Evolutionary conservation across 805 yeast species (phyloP).

Genomic region (Diddensiella caesifluorescens): DNA sequence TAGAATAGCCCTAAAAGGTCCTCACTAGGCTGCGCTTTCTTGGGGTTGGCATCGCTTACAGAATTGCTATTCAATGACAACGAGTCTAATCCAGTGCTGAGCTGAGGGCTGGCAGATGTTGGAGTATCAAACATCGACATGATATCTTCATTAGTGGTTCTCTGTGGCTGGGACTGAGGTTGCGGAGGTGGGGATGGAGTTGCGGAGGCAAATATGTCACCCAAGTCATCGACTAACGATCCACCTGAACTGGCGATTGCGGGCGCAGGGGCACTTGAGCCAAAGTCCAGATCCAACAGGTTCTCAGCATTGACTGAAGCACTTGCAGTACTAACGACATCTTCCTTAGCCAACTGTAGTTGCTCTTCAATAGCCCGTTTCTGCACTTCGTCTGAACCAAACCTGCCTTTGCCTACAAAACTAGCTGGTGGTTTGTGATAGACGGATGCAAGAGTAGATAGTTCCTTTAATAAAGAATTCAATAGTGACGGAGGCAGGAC

Average conservation of each 20-base stretch:
- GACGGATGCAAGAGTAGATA: constrained; percentile 82
- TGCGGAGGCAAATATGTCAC: constrained; percentile 51
- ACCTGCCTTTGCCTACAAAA: constrained; percentile 45
- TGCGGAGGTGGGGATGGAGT: constrained; percentile 20
- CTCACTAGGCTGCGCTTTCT: constrained; percentile 20
- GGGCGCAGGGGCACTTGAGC: constrained; percentile 17
- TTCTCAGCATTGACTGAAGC: constrained; percentile 63
- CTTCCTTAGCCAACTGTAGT: constrained; percentile 69
- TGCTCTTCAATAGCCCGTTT: constrained; percentile 66
- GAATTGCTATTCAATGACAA: constrained; percentile 4
- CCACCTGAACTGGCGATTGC: constrained; percentile 31
- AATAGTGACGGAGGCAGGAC: constrained; percentile 63
- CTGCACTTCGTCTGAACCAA: constrained; percentile 38
- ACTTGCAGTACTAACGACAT: constrained; percentile 38
- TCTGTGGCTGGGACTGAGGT: constrained; percentile 10
- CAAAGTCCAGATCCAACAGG: constrained; percentile 76
- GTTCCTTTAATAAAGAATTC: constrained; percentile 63
- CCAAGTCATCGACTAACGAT: constrained; percentile 67
- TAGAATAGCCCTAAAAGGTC: constrained; percentile 32
- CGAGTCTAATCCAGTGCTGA: constrained; percentile 14
- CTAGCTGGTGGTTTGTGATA: constrained; percentile 76
- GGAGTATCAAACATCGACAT: constrained; percentile 39
- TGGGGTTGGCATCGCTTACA: constrained; percentile 4
- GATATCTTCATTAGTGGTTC: constrained; percentile 40
- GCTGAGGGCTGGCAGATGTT: constrained; percentile 11